Base-by-base conservation (phyloP, 805 yeast species). In the Ogataea zsoltii region DNA sequence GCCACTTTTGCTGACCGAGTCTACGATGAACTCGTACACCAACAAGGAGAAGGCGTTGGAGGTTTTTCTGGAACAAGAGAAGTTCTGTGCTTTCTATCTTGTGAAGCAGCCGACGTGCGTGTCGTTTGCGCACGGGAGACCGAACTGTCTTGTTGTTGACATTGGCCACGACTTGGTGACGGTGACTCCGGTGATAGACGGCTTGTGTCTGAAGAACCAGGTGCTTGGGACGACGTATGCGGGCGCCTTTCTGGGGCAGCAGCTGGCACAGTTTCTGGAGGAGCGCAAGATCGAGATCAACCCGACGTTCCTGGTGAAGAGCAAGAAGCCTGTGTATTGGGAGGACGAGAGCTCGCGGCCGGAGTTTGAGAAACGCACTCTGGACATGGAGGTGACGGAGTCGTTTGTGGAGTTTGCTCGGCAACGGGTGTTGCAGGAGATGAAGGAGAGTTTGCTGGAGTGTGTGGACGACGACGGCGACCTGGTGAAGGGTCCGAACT, bases 71-170 rank as follows among this genome's bases (percentile, higher is more conserved):
- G 96, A 89, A 60, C 68, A 72, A 12, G 75, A 83, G 60, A 73
- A 79, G 30, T 85, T 83, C 54, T 91, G 94, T 31, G 97, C 95
- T 0, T 79, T 88, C 46, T 91, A 84, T 61, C 63, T 88, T 18
- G 90, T 88, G 12, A 84, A 89, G 46, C 75, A 84, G 7, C 92
- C 97, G n/a, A 84, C 95, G 0, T 85, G 96, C 68, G 82, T 86
- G 1, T 82, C 96, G 1, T 91, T 91, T 67, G 90, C 92, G 10
- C 85, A 86, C 52, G 96, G 96, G 3, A 76, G 95, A 61, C 90
- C 96, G 36, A 85, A 84, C 49, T 89, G 96, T 62, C 70, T 89
- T 26, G 89, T 89, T 32, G 92, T 89, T 32, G 96, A 89, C 63
- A 67, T 88, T 32, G 96, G 96, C 5, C 94, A 87, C 60, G 91